A percentile compares a stretch with the other conserved stretches of the same genome.
phyloP scores from a whole-genome alignment of 345 rosid species.

The Lepidium didymum region DNA sequence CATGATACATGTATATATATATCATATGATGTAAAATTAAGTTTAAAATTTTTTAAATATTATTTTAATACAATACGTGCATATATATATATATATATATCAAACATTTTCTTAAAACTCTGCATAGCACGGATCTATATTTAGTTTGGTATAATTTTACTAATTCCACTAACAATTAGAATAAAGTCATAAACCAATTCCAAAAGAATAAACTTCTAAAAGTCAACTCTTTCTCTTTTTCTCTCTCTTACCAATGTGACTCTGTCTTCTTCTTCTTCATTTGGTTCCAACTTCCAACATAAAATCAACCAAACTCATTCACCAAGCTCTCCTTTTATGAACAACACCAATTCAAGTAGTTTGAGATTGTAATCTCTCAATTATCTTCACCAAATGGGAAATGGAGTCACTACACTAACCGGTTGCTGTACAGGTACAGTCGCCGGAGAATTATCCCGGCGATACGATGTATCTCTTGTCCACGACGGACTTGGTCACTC shows the following conservation, averaged over 20 bases:
- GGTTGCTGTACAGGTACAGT: constrained; percentile 49
- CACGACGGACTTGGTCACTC: constrained; percentile 76
- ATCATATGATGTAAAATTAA: too few species aligned
- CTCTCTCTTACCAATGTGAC: not conserved
- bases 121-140: too few species aligned
- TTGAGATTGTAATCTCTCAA: not conserved
- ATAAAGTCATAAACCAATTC: constrained; percentile 10
- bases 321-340: constrained; percentile 2
- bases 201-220: constrained; percentile 20
- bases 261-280: constrained; percentile 15
- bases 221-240: constrained; percentile 36
- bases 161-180: constrained; percentile 32
- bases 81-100: too few species aligned
- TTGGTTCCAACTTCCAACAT: not conserved
- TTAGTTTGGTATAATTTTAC: constrained; percentile 16
- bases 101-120: too few species aligned
- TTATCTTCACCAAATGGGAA: constrained; percentile 44
- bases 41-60: too few species aligned
- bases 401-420: constrained; percentile 45
- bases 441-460: constrained; percentile 53
- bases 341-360: not conserved
- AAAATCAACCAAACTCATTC: constrained; percentile 17
- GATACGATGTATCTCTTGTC: constrained; percentile 43
- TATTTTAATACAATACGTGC: too few species aligned
- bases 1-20: too few species aligned